These are phyloP conservation scores for Basidiobolus meristosporus DNA, from an alignment of 371 early-diverging fungal genomes.

Conservation along the genomic window DNA sequence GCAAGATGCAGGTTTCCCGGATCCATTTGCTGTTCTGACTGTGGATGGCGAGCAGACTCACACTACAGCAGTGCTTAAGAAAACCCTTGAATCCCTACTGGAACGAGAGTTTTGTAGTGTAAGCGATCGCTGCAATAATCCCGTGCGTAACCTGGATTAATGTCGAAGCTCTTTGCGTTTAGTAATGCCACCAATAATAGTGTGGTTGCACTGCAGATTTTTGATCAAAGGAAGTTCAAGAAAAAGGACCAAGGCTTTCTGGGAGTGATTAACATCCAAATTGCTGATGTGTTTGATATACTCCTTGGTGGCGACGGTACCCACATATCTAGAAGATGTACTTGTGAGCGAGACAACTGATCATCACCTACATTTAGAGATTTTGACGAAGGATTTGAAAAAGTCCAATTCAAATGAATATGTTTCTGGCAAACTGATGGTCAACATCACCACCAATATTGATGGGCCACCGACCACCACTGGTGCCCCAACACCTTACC, in stretches of 20 bases:
- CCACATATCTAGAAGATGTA: not conserved
- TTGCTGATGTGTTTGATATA: conserved; percentile 60
- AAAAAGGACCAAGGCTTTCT: conserved; percentile 87
- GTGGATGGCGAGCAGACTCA: conserved; percentile 73
- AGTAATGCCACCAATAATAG: conserved; percentile 49
- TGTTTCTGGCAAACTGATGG: conserved; percentile 66
- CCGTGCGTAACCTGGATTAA: no score
- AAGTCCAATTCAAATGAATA: conserved; percentile 59
- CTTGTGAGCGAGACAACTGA: not conserved
- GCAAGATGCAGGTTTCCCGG: conserved; percentile 26
- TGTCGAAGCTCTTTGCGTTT: not conserved
- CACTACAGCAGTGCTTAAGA: conserved; percentile 56
- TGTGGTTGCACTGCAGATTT: conserved; percentile 81
- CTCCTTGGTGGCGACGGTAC: conserved; percentile 45
- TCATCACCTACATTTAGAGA: conserved; percentile 27
- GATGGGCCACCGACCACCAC: no score
- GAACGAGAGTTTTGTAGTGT: conserved; percentile 58
- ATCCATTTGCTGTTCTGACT: conserved; percentile 82
- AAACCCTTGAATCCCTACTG: conserved; percentile 65
- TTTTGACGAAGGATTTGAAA: conserved; percentile 68
- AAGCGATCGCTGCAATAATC: conserved; percentile 4
- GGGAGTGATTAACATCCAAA: conserved; percentile 77
- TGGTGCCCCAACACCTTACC: no score
- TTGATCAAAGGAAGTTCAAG: conserved; percentile 91
- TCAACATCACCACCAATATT: conserved; percentile 42